Percentiles rank a stretch among this genome's conserved stretches.
These are phyloP conservation scores for Metroxylon sagu DNA, from an alignment of 176 grass and related monocot genomes.

Conservation along the genomic window DNA sequence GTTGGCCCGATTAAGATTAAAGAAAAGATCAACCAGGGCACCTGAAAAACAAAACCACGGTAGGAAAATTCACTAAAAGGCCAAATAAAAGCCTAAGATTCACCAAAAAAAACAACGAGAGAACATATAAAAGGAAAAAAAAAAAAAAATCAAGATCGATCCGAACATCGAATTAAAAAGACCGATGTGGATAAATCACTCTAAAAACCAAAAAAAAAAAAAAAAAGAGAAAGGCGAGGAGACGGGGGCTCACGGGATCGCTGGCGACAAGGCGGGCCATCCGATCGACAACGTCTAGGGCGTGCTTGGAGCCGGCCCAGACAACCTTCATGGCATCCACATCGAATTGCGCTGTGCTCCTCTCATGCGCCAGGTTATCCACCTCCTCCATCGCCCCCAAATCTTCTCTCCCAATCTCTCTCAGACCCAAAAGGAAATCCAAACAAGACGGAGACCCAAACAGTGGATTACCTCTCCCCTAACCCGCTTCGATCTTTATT, in stretches of 20 bases:
- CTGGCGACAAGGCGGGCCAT: slow-evolving; percentile 84
- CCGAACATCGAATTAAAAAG: too few relatives aligned
- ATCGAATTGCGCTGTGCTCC: slow-evolving; percentile 59
- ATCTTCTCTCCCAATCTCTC: neutral
- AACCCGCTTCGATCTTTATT: too few relatives aligned
- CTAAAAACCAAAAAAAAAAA: neutral
- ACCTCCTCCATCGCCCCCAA: slow-evolving; percentile 27
- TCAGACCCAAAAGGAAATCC: neutral
- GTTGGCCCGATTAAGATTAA: too few relatives aligned
- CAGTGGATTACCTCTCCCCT: too few relatives aligned
- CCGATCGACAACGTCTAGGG: slow-evolving; percentile 62
- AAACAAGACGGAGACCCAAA: too few relatives aligned
- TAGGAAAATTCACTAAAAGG: too few relatives aligned
- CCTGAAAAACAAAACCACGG: too few relatives aligned
- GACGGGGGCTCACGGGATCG: slow-evolving; percentile 50
- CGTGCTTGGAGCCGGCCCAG: slow-evolving; percentile 90
- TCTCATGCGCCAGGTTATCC: slow-evolving; percentile 64
- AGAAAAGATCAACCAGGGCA: too few relatives aligned
- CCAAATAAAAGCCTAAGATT: too few relatives aligned
- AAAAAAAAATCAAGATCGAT: too few relatives aligned
- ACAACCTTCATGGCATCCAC: slow-evolving; percentile 81
- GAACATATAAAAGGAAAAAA: too few relatives aligned
- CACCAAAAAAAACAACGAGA: too few relatives aligned
- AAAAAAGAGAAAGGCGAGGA: neutral
- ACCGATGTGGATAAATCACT: neutral